Conservation (phyloP, 2,329 filamentous ascomycete species). For the Aspergillus eucalypticola region DNA sequence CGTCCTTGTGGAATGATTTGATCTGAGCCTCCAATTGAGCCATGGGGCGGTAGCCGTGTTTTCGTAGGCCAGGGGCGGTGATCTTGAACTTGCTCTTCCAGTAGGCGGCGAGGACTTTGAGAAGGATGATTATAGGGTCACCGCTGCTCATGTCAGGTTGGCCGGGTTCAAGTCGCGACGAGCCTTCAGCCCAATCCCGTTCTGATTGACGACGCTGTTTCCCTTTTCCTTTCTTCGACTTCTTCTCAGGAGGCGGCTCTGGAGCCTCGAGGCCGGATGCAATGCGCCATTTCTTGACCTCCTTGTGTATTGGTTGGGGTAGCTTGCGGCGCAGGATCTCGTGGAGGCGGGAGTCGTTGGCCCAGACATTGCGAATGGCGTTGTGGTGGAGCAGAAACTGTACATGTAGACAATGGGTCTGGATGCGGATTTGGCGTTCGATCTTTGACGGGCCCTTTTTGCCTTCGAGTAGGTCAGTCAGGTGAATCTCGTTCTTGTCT, state of each 20-base stretch:
- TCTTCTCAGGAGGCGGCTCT: slow-evolving; percentile 42
- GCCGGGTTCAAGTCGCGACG: slow-evolving; percentile 68
- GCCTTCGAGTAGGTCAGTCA: slow-evolving; percentile 61
- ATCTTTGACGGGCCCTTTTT: slow-evolving; percentile 87
- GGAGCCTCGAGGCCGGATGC: slow-evolving; percentile 62
- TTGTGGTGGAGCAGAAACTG: slow-evolving; percentile 89
- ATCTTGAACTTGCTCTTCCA: slow-evolving; percentile 85
- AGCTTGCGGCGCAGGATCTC: slow-evolving; percentile 74
- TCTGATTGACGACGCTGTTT: slow-evolving; percentile 43
- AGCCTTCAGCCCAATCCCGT: slow-evolving; percentile 71
- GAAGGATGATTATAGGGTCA: slow-evolving; percentile 74
- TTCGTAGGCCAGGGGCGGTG: slow-evolving; percentile 77
- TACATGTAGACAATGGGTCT: slow-evolving; percentile 87
- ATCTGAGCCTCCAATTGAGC: slow-evolving; percentile 72
- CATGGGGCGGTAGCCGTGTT: slow-evolving; percentile 83
- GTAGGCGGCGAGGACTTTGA: slow-evolving; percentile 76
- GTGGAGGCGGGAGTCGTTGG: slow-evolving; percentile 75
- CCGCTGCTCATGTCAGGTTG: slow-evolving; percentile 76
- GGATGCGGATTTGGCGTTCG: slow-evolving; percentile 73
- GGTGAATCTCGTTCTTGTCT: slow-evolving; percentile 52
- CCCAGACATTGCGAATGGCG: slow-evolving; percentile 77
- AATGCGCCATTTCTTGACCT: slow-evolving; percentile 71
- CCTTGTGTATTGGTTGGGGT: slow-evolving; percentile 66
- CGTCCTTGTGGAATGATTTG: slow-evolving; percentile 66
- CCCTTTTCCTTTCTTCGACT: slow-evolving; percentile 44